Evolutionary conservation across 306 rosid genomes (phyloP).

Genomic region (Abrus precatorius): DNA sequence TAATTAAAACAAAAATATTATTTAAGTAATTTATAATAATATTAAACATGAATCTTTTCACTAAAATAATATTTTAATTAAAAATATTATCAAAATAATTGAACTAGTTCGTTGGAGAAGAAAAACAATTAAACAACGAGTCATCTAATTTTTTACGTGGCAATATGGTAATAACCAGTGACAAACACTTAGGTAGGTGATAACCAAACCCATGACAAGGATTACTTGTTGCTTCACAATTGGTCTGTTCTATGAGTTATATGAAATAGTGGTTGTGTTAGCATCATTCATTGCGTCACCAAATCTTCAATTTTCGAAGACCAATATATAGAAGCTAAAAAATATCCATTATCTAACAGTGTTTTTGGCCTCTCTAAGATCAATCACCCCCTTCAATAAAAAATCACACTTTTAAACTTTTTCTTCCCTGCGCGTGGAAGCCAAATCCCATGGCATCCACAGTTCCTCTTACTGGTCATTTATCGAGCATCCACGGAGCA

Average conservation of each 20-base stretch:
- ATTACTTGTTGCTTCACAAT: background rate
- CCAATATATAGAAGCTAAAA: background rate
- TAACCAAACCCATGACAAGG: no score
- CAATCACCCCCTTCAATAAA: background rate
- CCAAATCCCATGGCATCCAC: slow-evolving; percentile 67
- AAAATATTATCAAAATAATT: no score
- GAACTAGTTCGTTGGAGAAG: no score
- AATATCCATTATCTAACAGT: slow-evolving; percentile 1
- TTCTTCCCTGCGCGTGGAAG: background rate
- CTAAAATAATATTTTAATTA: no score
- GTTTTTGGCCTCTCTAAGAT: background rate
- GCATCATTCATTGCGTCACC: background rate
- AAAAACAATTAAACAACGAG: no score
- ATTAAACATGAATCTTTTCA: no score
- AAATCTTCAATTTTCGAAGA: background rate
- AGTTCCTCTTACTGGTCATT: slow-evolving; percentile 60
- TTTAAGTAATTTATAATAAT: no score
- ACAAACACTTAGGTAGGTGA: no score
- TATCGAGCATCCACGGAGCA: slow-evolving; percentile 53
- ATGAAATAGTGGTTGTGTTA: background rate
- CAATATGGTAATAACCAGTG: no score
- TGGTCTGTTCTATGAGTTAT: slow-evolving; percentile 15
- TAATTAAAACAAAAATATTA: no score
- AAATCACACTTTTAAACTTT: background rate
- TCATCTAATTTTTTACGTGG: no score